Conservation (phyloP, 768 basidiomycete species). For the Boletus sp. region DNA sequence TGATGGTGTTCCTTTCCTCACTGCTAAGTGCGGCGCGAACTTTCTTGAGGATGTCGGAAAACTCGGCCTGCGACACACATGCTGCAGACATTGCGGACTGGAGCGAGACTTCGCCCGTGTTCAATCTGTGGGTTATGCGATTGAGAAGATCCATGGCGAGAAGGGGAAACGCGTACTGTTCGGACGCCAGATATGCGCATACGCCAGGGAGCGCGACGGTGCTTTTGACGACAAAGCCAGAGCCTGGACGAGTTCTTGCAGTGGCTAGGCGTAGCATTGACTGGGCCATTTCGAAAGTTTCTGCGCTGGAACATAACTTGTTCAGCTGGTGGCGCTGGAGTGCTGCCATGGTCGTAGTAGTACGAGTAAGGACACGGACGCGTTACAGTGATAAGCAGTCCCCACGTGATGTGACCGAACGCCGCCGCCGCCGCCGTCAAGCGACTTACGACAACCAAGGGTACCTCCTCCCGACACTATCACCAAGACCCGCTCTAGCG, state of each 20-base stretch:
- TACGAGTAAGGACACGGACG: neutral
- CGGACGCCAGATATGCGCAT: conserved; percentile 33
- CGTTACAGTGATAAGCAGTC: no score
- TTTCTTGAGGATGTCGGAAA: conserved; percentile 23
- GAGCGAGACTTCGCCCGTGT: conserved; percentile 29
- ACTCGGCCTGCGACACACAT: conserved; percentile 23
- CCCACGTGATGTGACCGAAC: no score
- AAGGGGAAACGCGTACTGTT: conserved; percentile 23
- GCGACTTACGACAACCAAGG: conserved; percentile 59
- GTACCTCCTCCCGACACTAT: conserved; percentile 44
- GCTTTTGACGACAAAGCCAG: conserved; percentile 28
- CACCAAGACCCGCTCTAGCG: conserved; percentile 56
- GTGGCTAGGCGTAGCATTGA: conserved; percentile 21
- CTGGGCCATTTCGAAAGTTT: conserved; percentile 24
- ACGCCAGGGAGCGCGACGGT: conserved; percentile 25
- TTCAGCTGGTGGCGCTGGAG: neutral
- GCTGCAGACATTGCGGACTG: conserved; percentile 25
- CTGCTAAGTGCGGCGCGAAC: conserved; percentile 17
- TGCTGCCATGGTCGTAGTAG: neutral
- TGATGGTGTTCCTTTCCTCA: neutral
- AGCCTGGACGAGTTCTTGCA: conserved; percentile 28
- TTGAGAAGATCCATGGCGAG: neutral
- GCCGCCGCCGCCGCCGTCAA: no score
- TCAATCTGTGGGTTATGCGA: conserved; percentile 18
- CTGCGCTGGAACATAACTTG: neutral